A percentile compares a stretch with the other conserved stretches of the same genome.
These are phyloP conservation scores for Thraustochytrium sp. DNA, from an alignment of 352 stramenopile genomes.

Conservation along the genomic window DNA sequence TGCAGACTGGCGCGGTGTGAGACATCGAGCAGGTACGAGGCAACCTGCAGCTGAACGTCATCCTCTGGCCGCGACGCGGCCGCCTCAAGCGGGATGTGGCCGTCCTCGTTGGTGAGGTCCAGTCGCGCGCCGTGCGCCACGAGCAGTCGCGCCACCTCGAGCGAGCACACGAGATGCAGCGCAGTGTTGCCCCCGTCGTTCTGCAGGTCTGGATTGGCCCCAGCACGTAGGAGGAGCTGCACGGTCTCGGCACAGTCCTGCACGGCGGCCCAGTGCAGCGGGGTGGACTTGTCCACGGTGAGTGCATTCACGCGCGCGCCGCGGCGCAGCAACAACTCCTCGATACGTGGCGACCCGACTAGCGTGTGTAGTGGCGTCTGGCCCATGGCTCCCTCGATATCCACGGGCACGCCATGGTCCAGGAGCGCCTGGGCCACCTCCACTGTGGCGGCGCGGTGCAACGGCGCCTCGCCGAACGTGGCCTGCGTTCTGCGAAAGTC, in stretches of 20 bases:
- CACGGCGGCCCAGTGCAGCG: conserved; percentile 22
- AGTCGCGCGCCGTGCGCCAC: not conserved
- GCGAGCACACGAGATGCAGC: conserved; percentile 21
- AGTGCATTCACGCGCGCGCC: not conserved
- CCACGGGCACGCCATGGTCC: not conserved
- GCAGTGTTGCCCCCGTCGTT: conserved; percentile 10
- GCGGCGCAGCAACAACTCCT: not conserved
- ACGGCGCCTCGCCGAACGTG: conserved; percentile 37
- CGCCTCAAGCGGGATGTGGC: conserved; percentile 25
- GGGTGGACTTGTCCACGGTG: conserved; percentile 1
- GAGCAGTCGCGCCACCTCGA: conserved; percentile 1
- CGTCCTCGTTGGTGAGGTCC: not conserved
- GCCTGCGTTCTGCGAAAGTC: conserved; percentile 14
- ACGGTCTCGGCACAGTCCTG: not conserved
- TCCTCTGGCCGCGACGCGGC: not conserved
- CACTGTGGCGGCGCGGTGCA: not conserved
- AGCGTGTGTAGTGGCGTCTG: conserved; percentile 35
- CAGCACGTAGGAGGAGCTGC: not conserved
- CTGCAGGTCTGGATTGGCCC: not conserved
- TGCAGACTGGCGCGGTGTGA: conserved; percentile 11
- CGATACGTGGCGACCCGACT: not conserved
- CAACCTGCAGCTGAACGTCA: conserved; percentile 4
- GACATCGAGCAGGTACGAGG: conserved; percentile 4
- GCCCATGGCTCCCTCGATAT: not conserved
- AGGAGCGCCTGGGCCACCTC: conserved; percentile 15